phyloP scores from a whole-genome alignment of 2,329 filamentous ascomycete genomes.

The Alternaria angustiovoidea region DNA sequence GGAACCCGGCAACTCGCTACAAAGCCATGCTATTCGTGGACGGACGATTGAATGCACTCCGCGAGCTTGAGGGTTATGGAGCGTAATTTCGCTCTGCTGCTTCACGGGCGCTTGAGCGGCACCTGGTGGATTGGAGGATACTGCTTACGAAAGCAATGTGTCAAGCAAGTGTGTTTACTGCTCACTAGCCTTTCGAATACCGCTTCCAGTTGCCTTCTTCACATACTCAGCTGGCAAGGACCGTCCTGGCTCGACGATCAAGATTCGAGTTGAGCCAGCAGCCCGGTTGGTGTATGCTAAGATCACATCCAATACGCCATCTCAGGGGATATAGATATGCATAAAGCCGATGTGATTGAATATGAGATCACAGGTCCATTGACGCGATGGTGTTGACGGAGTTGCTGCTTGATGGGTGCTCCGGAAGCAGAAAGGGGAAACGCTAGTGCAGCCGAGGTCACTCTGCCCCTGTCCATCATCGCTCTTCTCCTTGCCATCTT shows the following conservation, averaged over 20 bases:
- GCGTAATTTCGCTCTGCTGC: background rate
- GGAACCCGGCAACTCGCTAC: background rate
- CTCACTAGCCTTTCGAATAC: background rate
- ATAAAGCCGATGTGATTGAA: slow-evolving; percentile 10
- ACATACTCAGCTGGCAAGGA: background rate
- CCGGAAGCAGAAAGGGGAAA: slow-evolving; percentile 16
- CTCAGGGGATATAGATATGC: background rate
- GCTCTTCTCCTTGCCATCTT: background rate
- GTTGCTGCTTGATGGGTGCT: slow-evolving; percentile 8
- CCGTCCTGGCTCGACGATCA: background rate
- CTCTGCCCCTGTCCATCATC: background rate
- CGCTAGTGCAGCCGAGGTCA: slow-evolving; percentile 21
- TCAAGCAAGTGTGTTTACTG: background rate
- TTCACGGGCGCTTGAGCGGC: slow-evolving; percentile 1
- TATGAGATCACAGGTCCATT: slow-evolving; percentile 5
- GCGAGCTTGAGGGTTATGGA: background rate
- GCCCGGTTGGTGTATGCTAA: slow-evolving; percentile 8
- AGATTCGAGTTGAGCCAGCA: slow-evolving; percentile 45
- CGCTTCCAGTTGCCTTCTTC: background rate
- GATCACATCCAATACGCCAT: slow-evolving; percentile 12
- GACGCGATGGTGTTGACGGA: slow-evolving; percentile 7
- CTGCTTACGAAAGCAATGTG: background rate
- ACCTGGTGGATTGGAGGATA: background rate
- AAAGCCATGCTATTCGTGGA: background rate
- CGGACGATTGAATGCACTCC: background rate